These are phyloP conservation scores for Kwoniella mangroviensis DNA, from an alignment of 768 basidiomycete species.

Conservation along the genomic window DNA sequence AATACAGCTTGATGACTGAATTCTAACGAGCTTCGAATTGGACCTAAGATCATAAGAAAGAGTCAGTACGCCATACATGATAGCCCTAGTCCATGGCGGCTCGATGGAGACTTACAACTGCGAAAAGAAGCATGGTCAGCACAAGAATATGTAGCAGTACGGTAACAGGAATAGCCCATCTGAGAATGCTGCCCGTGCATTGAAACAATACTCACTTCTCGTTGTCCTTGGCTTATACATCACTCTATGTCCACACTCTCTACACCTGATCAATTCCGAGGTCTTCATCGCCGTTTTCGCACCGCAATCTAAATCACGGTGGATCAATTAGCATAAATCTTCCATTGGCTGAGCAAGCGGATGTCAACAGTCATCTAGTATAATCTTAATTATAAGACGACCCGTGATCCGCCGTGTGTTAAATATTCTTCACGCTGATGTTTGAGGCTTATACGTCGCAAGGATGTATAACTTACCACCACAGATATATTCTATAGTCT, in stretches of 20 bases:
- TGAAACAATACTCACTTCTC: conserved; percentile 69
- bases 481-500: conserved; percentile 48
- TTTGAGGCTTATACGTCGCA: no score
- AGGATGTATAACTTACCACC: conserved; percentile 36
- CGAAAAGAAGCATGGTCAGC: conserved; percentile 2
- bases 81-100: neutral
- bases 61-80: neutral
- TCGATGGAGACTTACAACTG: conserved; percentile 66
- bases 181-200: neutral
- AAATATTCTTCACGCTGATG: no score
- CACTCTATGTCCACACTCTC: conserved; percentile 95
- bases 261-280: conserved; percentile 90
- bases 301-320: conserved; percentile 72
- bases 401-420: no score
- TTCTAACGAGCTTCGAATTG: conserved; percentile 71
- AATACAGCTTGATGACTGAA: neutral
- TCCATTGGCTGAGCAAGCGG: no score
- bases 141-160: neutral
- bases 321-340: neutral
- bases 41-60: conserved; percentile 35
- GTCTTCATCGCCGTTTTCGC: conserved; percentile 88
- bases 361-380: no score
- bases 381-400: no score
- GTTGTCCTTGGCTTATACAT: conserved; percentile 98
- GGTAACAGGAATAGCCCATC: neutral